A percentile compares a stretch with the other conserved stretches of the same genome.
phyloP scores from a whole-genome alignment of 768 basidiomycete genomes.

The Leucosporidium creatinivorum region DNA sequence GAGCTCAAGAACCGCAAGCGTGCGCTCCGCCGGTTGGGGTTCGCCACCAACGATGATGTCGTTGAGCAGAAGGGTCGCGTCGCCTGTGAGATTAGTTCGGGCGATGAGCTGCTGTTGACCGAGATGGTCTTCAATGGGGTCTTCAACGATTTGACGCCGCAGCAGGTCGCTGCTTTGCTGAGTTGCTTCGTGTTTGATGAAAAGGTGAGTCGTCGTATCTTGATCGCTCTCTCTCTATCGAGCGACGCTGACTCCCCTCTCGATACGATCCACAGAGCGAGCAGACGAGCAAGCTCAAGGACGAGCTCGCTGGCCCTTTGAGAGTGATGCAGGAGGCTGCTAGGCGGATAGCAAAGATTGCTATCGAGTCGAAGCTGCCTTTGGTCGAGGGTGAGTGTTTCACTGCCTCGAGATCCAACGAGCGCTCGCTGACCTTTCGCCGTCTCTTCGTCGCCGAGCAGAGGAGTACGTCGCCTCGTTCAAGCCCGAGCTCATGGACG shows the following conservation, averaged over 20 bases:
- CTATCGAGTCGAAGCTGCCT: slow-evolving; percentile 81
- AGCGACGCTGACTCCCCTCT: not conserved
- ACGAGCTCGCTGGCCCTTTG: slow-evolving; percentile 85
- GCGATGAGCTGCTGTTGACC: slow-evolving; percentile 90
- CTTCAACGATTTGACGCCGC: slow-evolving; percentile 81
- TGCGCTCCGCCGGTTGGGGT: slow-evolving; percentile 81
- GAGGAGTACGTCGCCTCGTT: slow-evolving; percentile 90
- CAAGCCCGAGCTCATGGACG: slow-evolving; percentile 98
- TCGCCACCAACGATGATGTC: slow-evolving; percentile 80
- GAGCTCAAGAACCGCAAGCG: slow-evolving; percentile 94
- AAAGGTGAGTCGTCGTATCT: slow-evolving; percentile 54
- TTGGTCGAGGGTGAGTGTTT: slow-evolving; percentile 57
- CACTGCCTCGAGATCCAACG: too few species aligned
- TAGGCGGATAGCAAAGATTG: slow-evolving; percentile 90
- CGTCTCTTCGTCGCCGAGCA: not conserved
- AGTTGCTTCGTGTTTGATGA: slow-evolving; percentile 98
- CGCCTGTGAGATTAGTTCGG: slow-evolving; percentile 95
- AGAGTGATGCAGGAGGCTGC: slow-evolving; percentile 95
- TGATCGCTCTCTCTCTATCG: not conserved
- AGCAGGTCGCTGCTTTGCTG: slow-evolving; percentile 85
- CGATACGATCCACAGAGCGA: slow-evolving; percentile 57
- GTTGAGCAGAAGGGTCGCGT: slow-evolving; percentile 97
- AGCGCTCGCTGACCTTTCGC: not conserved
- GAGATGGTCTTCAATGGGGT: slow-evolving; percentile 96
- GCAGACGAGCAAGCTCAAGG: slow-evolving; percentile 73